Evolutionary conservation across 768 basidiomycete genomes (phyloP).

Genomic region (Boletus rex-veris): DNA sequence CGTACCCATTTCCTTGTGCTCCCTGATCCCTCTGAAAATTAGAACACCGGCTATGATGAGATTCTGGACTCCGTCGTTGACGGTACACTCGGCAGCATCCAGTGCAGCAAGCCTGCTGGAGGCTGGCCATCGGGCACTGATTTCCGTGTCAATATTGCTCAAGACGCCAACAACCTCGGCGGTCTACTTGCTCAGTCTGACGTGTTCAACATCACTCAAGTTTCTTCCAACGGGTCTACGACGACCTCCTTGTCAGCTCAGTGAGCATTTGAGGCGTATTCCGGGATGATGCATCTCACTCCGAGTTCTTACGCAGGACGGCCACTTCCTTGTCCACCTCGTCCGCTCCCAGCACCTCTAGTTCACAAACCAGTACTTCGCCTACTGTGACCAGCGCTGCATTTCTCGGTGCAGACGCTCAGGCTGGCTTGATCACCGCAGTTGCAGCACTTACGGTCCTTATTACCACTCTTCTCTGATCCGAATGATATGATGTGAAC

Average conservation of each 20-base stretch:
- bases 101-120: constrained; percentile 51
- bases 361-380: constrained; percentile 25
- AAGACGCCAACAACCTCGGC: constrained; percentile 41
- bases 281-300: not conserved
- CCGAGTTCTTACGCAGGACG: constrained; percentile 6
- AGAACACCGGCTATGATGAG: constrained; percentile 41
- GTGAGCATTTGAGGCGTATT: constrained; percentile 13
- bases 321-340: constrained; percentile 5
- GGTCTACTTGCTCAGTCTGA: constrained; percentile 69
- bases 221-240: constrained; percentile 17
- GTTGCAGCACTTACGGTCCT: constrained; percentile 37
- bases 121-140: constrained; percentile 62
- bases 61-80: constrained; percentile 55
- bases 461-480: constrained; percentile 24
- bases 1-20: not conserved
- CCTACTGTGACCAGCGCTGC: constrained; percentile 33
- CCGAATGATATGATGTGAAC: not conserved
- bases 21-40: constrained; percentile 4
- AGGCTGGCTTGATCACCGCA: constrained; percentile 33
- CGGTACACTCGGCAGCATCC: constrained; percentile 38
- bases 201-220: constrained; percentile 49
- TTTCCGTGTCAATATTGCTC: constrained; percentile 73
- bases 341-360: constrained; percentile 20
- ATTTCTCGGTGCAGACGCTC: constrained; percentile 23
- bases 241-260: constrained; percentile 7